phyloP scores from a whole-genome alignment of 75 land plant species.

The Sequoiadendron giganteum region DNA sequence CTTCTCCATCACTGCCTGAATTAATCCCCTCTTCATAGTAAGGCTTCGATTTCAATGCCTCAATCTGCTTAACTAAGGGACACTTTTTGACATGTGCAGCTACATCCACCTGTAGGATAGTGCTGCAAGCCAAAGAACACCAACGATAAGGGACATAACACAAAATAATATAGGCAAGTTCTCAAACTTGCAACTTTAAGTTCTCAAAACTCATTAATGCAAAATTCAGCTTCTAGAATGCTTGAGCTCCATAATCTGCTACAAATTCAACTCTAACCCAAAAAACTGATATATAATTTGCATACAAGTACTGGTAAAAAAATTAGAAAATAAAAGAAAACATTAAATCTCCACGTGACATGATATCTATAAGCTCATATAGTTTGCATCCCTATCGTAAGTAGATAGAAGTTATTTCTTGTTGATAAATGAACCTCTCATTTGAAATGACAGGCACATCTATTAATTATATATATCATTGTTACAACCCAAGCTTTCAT shows the following conservation, averaged over 20 bases:
- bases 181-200: background rate
- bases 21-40: slow-evolving; percentile 72
- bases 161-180: background rate
- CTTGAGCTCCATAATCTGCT: background rate
- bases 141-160: background rate
- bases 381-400: background rate
- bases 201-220: background rate
- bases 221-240: too few relatives aligned
- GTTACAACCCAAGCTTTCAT: background rate
- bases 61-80: slow-evolving; percentile 60
- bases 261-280: background rate
- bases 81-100: slow-evolving; percentile 68
- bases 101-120: slow-evolving; percentile 53
- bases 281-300: background rate
- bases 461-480: background rate
- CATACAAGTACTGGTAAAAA: background rate
- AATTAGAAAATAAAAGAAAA: background rate
- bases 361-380: background rate
- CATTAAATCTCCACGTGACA: background rate
- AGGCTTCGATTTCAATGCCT: slow-evolving; percentile 38
- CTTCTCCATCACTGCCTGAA: slow-evolving; percentile 30
- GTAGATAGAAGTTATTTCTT: background rate
- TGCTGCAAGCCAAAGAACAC: slow-evolving; percentile 37
- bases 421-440: background rate
- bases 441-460: background rate